A percentile compares a stretch with the other conserved stretches of the same genome.
Evolutionary conservation across 2,329 filamentous ascomycete genomes (phyloP).

Genomic region (Sporothrix sp.): DNA sequence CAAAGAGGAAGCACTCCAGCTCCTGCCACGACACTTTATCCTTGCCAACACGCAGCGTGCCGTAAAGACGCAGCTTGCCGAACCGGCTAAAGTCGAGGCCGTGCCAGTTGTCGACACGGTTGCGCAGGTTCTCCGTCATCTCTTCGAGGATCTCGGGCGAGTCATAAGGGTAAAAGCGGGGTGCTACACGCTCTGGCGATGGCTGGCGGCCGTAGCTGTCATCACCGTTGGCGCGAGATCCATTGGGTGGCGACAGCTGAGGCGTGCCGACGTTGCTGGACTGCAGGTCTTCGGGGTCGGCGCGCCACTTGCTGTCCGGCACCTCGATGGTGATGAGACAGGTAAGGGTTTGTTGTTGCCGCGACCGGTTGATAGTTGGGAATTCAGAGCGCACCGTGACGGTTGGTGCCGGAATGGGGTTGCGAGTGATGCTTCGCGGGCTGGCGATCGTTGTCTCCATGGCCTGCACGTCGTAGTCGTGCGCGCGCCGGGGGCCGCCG

Average conservation of each 20-base stretch:
- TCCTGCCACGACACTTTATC: constrained; percentile 97
- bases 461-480: constrained; percentile 92
- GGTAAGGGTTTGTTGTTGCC: constrained; percentile 89
- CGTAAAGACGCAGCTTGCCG: constrained; percentile 82
- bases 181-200: constrained; percentile 48
- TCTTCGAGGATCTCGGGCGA: constrained; percentile 68
- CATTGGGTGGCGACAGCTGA: constrained; percentile 26
- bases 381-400: constrained; percentile 97
- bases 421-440: constrained; percentile 62
- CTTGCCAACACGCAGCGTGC: constrained; percentile 86
- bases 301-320: constrained; percentile 80
- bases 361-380: constrained; percentile 81
- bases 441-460: constrained; percentile 81
- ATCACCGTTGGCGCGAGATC: constrained; percentile 34
- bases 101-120: constrained; percentile 97
- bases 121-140: constrained; percentile 74
- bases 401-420: constrained; percentile 79
- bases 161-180: constrained; percentile 62
- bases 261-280: constrained; percentile 31
- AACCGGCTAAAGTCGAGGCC: constrained; percentile 90
- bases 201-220: constrained; percentile 46
- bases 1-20: constrained; percentile 91
- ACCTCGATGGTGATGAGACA: constrained; percentile 93
- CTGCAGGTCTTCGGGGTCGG: constrained; percentile 72
- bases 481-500: constrained; percentile 56